Evolutionary conservation across 108 stramenopile genomes (phyloP).

Genomic region (Schizochytrium sp.): DNA sequence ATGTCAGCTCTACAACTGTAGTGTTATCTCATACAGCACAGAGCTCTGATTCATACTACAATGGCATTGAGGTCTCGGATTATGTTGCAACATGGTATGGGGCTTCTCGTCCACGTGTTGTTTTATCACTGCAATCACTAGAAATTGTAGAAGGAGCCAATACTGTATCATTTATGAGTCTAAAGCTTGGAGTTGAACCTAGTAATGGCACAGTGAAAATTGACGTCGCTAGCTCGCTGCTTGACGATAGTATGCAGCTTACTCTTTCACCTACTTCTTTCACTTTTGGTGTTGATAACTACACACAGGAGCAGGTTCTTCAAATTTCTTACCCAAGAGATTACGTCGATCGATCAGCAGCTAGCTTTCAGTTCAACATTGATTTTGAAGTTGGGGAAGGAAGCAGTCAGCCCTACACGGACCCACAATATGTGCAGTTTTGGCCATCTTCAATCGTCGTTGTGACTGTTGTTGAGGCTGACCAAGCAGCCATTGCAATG

Average conservation of each 20-base stretch:
- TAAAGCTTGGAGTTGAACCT: background rate
- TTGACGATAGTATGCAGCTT: background rate
- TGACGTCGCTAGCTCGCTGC: background rate
- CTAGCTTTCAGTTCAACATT: background rate
- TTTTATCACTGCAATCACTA: background rate
- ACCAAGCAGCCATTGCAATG: background rate
- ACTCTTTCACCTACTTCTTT: background rate
- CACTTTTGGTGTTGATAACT: background rate
- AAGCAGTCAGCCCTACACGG: slow-evolving; percentile 12
- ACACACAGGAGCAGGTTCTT: background rate
- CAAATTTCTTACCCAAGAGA: slow-evolving; percentile 2
- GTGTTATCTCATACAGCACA: background rate
- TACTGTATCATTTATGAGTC: background rate
- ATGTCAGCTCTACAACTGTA: background rate
- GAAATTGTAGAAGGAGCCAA: background rate
- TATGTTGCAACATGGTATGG: background rate
- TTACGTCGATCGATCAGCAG: background rate
- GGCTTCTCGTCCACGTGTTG: background rate
- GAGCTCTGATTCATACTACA: background rate
- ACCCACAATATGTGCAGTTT: background rate
- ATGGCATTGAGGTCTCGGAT: slow-evolving; percentile 12
- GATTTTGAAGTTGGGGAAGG: background rate
- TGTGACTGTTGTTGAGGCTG: slow-evolving; percentile 5
- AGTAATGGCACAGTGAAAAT: background rate
- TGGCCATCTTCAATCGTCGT: slow-evolving; percentile 11